Evolutionary conservation across 768 basidiomycete genomes (phyloP).

Genomic region (Mycena latifolia): DNA sequence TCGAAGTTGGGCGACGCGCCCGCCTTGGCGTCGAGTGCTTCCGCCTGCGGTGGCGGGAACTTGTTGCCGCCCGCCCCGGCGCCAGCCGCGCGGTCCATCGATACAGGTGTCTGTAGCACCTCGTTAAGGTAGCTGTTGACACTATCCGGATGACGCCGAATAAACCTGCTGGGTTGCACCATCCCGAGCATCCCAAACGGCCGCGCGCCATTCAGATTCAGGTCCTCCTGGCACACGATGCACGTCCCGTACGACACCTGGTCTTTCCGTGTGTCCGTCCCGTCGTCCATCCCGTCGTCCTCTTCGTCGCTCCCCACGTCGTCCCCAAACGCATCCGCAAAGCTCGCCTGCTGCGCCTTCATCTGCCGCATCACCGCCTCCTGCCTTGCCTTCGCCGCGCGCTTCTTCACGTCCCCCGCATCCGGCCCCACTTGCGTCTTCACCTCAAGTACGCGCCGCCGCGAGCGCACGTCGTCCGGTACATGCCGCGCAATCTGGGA

Average conservation of each 20-base stretch:
- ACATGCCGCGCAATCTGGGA: slow-evolving; percentile 66
- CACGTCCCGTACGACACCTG: slow-evolving; percentile 86
- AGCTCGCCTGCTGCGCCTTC: slow-evolving; percentile 91
- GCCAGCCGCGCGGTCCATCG: slow-evolving; percentile 71
- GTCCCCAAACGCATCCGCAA: slow-evolving; percentile 81
- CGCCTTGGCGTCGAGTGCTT: slow-evolving; percentile 60
- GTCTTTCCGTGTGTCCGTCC: slow-evolving; percentile 51
- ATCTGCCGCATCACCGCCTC: slow-evolving; percentile 96
- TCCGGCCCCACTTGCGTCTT: slow-evolving; percentile 52
- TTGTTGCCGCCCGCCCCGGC: slow-evolving; percentile 41
- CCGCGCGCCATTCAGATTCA: slow-evolving; percentile 77
- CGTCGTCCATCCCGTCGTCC: slow-evolving; percentile 70
- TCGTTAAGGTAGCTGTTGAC: slow-evolving; percentile 79
- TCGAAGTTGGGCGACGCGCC: slow-evolving; percentile 68
- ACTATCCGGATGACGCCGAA: slow-evolving; percentile 82
- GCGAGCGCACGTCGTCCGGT: slow-evolving; percentile 66
- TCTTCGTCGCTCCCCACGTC: slow-evolving; percentile 79
- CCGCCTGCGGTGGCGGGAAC: slow-evolving; percentile 67
- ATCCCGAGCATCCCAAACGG: slow-evolving; percentile 90
- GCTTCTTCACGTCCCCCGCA: slow-evolving; percentile 80
- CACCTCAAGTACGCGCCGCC: slow-evolving; percentile 61
- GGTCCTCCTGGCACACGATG: slow-evolving; percentile 97
- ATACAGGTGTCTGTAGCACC: slow-evolving; percentile 69
- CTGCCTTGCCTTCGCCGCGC: slow-evolving; percentile 90
- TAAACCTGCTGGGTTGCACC: slow-evolving; percentile 87